Evolutionary conservation across 441 rosid species (phyloP), one percentile per base, ranked within the genome.

Genomic region (Viola pubescens): DNA sequence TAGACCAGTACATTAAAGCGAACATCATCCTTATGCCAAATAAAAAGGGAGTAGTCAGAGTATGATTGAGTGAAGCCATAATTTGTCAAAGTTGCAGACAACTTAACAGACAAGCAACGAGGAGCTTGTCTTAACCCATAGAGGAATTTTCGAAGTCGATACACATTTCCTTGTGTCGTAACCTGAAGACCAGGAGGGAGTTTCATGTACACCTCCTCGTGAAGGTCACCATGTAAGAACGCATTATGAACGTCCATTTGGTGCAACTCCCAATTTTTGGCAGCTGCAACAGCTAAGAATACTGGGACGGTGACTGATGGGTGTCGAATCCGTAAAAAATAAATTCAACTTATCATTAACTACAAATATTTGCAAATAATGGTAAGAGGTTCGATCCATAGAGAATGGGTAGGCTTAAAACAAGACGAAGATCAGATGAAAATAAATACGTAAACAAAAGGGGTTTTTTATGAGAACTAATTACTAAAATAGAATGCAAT

Each of bases 121-220:
- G 53, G 52, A 0, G 59, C 47, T 11, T 58, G 54, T 14, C 55
- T 58, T 7, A 65, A 52, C 3, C 64, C 73, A 37, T 69, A 63
- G 1, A 63, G 14, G 10, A 56, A 69, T 9, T 52, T 44, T 0
- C 6, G 45, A 0, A 69, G 37, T 1, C n/a, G 43, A 9, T 50
- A 63, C 3, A 62, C 51, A 1, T 41, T 0, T 8, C 45, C 46
- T 0, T 58, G 58, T 3, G 5, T 53, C 0, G 3, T 3, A 0
- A 48, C 0, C 1, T 13, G 3, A 44, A 10, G 40, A 0, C 60
- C 52, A 10, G 59, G 60, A 4, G 64, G 64, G 0, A 54, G 39
- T 0, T 0, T 3, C 70, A 66, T 59, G 10, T 66, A 66, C 0
- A 66, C 42, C 9, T 66, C 70, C 12, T 64, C 61, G 9, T 48